A percentile compares a stretch with the other conserved stretches of the same genome.
These are phyloP conservation scores for Phytophthora uliginosa DNA, from an alignment of 352 stramenopile genomes.

Conservation along the genomic window DNA sequence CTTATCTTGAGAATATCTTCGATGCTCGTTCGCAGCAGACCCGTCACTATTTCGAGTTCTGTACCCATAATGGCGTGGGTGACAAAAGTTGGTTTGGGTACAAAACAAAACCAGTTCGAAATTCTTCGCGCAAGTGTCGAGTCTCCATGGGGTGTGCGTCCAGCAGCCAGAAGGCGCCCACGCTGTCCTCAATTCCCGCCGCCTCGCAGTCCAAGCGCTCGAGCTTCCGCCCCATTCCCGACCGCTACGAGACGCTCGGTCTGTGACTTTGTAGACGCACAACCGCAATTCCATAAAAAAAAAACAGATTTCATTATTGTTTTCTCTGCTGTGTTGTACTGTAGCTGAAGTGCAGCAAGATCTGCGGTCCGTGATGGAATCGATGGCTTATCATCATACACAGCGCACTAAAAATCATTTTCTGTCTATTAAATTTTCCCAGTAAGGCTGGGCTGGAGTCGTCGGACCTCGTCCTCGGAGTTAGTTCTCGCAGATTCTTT, in stretches of 20 bases:
- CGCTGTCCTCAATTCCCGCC: neutral
- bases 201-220: conserved; percentile 14
- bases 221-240: conserved; percentile 54
- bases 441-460: conserved; percentile 63
- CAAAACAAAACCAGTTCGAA: too few species aligned
- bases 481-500: conserved; percentile 9
- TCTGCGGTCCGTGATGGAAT: conserved; percentile 27
- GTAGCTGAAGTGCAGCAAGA: conserved; percentile 54
- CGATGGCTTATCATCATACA: neutral
- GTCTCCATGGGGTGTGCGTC: conserved; percentile 24
- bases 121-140: too few species aligned
- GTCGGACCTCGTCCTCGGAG: conserved; percentile 64
- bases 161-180: conserved; percentile 19
- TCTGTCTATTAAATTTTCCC: neutral
- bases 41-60: too few species aligned
- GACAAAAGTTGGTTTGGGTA: too few species aligned
- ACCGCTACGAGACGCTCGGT: conserved; percentile 70
- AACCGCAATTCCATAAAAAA: neutral
- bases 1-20: too few species aligned
- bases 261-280: neutral
- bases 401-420: neutral
- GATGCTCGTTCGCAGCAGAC: too few species aligned
- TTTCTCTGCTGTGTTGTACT: neutral
- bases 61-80: too few species aligned
- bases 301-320: neutral